Evolutionary conservation across 1,284 basidiomycete genomes (phyloP).

Genomic region (Rhizoctonia solani): DNA sequence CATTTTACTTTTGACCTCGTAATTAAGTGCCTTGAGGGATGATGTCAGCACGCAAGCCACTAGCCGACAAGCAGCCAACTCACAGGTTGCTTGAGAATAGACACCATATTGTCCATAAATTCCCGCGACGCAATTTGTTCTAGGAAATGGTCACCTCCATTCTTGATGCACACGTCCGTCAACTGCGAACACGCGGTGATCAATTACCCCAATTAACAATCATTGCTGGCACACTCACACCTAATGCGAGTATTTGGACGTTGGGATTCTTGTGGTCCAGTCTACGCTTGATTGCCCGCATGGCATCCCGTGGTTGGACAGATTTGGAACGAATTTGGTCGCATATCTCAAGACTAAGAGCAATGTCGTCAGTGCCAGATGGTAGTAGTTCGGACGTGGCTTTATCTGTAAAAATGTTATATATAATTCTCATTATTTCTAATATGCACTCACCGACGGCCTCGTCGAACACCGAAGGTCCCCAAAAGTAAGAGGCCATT

Average conservation of each 20-base stretch:
- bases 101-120: constrained; percentile 90
- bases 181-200: constrained; percentile 55
- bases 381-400: constrained; percentile 89
- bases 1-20: constrained; percentile 83
- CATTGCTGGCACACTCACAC: constrained; percentile 58
- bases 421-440: constrained; percentile 15
- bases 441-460: constrained; percentile 57
- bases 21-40: constrained; percentile 58
- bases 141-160: constrained; percentile 93
- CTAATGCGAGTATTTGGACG: constrained; percentile 85
- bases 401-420: constrained; percentile 62
- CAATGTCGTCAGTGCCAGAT: constrained; percentile 84
- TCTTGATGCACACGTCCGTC: constrained; percentile 95
- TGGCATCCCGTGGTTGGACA: constrained; percentile 82
- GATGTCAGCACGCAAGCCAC: constrained; percentile 24
- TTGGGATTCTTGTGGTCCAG: constrained; percentile 96
- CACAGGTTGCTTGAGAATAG: constrained; percentile 71
- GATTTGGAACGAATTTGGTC: constrained; percentile 95
- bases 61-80: constrained; percentile 32
- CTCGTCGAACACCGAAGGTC: constrained; percentile 36
- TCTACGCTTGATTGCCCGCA: constrained; percentile 85
- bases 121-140: constrained; percentile 82
- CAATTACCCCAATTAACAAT: constrained; percentile 9
- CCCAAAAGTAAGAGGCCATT: constrained; percentile 59
- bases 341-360: constrained; percentile 92